Conservation (phyloP, 2,329 filamentous ascomycete species). For the Chrysosporium queenslandicum region DNA sequence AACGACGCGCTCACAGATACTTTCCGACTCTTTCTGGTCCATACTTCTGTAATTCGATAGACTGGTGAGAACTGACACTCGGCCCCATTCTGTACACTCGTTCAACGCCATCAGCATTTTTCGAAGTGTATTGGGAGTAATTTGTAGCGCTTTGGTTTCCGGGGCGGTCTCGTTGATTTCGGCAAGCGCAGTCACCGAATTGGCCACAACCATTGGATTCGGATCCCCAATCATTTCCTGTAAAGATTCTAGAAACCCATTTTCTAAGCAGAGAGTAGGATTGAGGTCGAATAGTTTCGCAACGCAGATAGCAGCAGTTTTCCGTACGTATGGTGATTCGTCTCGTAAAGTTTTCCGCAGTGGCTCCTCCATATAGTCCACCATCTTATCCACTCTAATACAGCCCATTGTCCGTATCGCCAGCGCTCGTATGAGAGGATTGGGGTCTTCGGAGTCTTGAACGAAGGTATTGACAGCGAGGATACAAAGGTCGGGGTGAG, state of each 20-base stretch:
- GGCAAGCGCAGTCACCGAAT: constrained; percentile 84
- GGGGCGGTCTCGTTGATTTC: constrained; percentile 87
- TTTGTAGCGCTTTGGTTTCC: constrained; percentile 75
- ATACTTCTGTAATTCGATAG: constrained; percentile 75
- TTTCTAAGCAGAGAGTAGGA: constrained; percentile 83
- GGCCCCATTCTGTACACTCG: constrained; percentile 96
- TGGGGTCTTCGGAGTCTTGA: constrained; percentile 97
- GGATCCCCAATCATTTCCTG: constrained; percentile 96
- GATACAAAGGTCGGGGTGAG: constrained; percentile 95
- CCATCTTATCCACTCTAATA: constrained; percentile 97
- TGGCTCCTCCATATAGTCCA: constrained; percentile 99
- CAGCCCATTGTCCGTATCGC: constrained; percentile 98
- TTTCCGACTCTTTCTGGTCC: constrained; percentile 94
- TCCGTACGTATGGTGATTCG: constrained; percentile 95
- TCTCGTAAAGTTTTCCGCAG: constrained; percentile 90
- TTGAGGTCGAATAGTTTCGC: constrained; percentile 97
- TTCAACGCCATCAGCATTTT: constrained; percentile 95
- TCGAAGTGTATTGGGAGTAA: constrained; percentile 75
- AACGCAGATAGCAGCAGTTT: constrained; percentile 95
- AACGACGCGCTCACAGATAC: constrained; percentile 91
- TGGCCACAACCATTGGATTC: constrained; percentile 98
- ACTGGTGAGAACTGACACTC: constrained; percentile 84
- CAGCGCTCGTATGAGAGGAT: constrained; percentile 85
- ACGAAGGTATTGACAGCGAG: constrained; percentile 98
- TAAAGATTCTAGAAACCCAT: constrained; percentile 85